Evolutionary conservation across 2,329 filamentous ascomycete genomes (phyloP), one percentile per base, ranked within the genome.

Genomic region (Diatrype stigma): DNA sequence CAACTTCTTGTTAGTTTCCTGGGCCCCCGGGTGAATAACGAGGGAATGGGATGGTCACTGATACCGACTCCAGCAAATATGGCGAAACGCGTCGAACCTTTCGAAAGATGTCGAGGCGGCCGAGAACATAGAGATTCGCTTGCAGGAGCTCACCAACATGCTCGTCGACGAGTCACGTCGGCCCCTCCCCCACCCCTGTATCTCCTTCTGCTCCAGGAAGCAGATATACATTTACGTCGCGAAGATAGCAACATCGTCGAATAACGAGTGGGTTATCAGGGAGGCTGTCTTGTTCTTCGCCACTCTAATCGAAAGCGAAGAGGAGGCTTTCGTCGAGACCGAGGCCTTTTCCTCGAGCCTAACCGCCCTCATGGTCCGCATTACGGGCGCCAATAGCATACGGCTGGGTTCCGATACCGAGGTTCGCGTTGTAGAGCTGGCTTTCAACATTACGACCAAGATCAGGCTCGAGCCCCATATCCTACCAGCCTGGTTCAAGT

Each of bases 361-460:
- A 64, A 94, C 96, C 64, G 90, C 90, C 60, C 81, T 99, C 53
- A 79, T 96, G 47, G 82, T 90, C 53, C 84, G 86, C 57, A 90
- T 93, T 34, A 85, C 88, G 2, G 86, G 87, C 42, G 80, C 83
- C 53, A 89, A 88, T 60, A 86, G 82, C 63, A 83, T 89, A 55
- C 79, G 84, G n/a, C 74, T 92, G 3, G 84, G 87, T 35, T 79
- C 85, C 48, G 89, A 96, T 51, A 92, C 89, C 11, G 92, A 97
- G 68, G 87, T 87, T 10, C 85, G 91, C 52, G 85, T 97, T 45
- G 89, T 97, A 47, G 93, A 99, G 73, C 75, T 99, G 50, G 81
- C 96, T 42, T 99, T 99, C 73, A 95, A 93, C 56, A 92, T 99
- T 59, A 90, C 94, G 19, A 95, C 94, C 59, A 97, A 97, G 77